Evolutionary conservation across 768 basidiomycete species (phyloP), one percentile per base, ranked within the genome.

Genomic region (Termitomyces sp.): DNA sequence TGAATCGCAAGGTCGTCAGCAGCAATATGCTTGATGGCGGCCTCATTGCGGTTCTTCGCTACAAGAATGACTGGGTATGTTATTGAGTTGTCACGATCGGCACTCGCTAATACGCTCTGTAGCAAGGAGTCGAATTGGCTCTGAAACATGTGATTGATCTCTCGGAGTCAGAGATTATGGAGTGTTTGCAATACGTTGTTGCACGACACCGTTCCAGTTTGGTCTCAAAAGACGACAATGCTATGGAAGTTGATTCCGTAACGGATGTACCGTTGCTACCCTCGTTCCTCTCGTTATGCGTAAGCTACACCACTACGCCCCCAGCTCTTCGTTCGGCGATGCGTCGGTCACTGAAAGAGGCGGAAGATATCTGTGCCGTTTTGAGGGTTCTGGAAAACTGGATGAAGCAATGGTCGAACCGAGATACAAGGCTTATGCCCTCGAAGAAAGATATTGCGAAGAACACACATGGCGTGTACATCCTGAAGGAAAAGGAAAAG

Each of bases 51-150:
- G 73, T 74, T 2, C 67, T 93, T 32, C 70, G 76, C 43, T 66
- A 74, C 49, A 77, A 76, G 54, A 72, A 75, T 40, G 91, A 92
- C 62, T 93, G 91, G 90, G 91, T 84, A 63, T 52, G 76, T 62
- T 50, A 45, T 27, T 35, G 15, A 29, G 7, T 18, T 11, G 38
- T 27, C 31, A 1, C 3, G 35, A 23, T 39, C 3, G 7, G 9
- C 27, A 36, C 32, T 25, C 36, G 51, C 47, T 49, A 25, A 54
- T 39, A 25, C 32, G n/a, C n/a, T n/a, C 18, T 22, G 7, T 47
- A 79, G 78, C 68, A 69, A 63, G 73, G 75, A 1, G 73, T 89
- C 40, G 64, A 77, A 54, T 60, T 82, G 12, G 78, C 86, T 31
- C 68, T 91, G 45, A 67, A 70, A 3, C 70, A 64, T 2, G 82